These are phyloP conservation scores for Flaveria robusta DNA, from an alignment of 129 eudicot species.

Conservation along the genomic window DNA sequence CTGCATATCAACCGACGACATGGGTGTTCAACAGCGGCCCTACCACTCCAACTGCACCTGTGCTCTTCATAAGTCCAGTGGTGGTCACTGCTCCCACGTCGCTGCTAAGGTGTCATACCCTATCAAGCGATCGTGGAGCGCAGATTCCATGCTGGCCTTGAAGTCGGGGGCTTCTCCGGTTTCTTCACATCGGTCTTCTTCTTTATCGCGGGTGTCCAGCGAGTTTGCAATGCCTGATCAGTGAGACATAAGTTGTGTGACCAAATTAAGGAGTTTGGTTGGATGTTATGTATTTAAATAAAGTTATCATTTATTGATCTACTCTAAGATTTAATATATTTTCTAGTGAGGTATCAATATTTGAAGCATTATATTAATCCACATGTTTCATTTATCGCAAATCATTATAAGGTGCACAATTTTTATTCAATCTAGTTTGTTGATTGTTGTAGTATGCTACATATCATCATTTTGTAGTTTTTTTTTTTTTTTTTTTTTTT, in stretches of 20 bases:
- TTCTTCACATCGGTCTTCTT: background rate
- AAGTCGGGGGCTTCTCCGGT: background rate
- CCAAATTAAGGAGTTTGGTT: background rate
- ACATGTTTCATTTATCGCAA: background rate
- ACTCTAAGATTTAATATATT: background rate
- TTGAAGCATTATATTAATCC: background rate
- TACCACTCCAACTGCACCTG: constrained; percentile 68
- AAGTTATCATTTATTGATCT: background rate
- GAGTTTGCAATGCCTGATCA: constrained; percentile 4
- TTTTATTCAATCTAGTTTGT: no score
- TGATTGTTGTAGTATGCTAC: no score
- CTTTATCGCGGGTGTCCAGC: constrained; percentile 7
- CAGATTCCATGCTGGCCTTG: background rate
- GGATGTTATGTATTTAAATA: constrained; percentile 7
- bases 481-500: no score
- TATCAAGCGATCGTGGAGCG: constrained; percentile 10
- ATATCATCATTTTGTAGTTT: no score
- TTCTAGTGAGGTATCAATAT: background rate
- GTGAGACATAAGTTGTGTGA: background rate
- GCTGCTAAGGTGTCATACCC: constrained; percentile 11
- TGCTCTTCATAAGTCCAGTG: constrained; percentile 49
- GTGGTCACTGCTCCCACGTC: constrained; percentile 18
- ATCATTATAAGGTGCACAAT: no score
- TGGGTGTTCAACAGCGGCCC: constrained; percentile 45
- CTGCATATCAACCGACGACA: constrained; percentile 44